These are phyloP conservation scores for Penicillium riverlandense DNA, from an alignment of 495 filamentous ascomycete species.

Conservation along the genomic window DNA sequence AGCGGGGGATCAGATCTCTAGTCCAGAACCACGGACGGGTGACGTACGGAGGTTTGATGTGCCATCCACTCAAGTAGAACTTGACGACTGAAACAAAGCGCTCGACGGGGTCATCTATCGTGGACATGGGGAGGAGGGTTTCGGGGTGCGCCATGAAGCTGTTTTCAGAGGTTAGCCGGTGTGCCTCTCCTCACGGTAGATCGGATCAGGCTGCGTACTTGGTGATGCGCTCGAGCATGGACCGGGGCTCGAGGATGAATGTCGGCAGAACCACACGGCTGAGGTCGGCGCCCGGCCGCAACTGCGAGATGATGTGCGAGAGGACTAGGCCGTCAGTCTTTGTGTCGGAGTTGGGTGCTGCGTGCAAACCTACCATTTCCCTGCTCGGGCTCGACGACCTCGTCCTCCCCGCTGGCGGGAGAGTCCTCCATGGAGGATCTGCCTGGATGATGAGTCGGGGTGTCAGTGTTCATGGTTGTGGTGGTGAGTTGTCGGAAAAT, in stretches of 20 bases:
- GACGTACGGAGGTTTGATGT: conserved; percentile 92
- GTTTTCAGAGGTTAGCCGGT: neutral
- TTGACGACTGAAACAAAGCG: conserved; percentile 93
- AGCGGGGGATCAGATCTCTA: conserved; percentile 7
- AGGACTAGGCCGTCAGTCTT: conserved; percentile 52
- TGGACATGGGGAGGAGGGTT: conserved; percentile 79
- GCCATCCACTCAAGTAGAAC: conserved; percentile 98
- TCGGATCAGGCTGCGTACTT: conserved; percentile 56
- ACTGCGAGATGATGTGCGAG: conserved; percentile 92
- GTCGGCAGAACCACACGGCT: conserved; percentile 92
- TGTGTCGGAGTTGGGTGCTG: neutral
- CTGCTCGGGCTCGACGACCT: conserved; percentile 66
- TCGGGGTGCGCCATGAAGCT: conserved; percentile 99
- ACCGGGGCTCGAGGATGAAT: conserved; percentile 94
- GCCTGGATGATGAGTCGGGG: conserved; percentile 26
- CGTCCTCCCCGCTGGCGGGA: conserved; percentile 53
- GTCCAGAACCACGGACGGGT: conserved; percentile 1
- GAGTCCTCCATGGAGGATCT: conserved; percentile 50
- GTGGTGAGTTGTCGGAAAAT: neutral
- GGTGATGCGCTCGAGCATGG: conserved; percentile 97
- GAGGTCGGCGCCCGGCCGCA: conserved; percentile 90
- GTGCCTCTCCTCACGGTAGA: neutral
- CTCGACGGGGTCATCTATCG: conserved; percentile 82
- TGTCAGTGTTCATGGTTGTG: conserved; percentile 29
- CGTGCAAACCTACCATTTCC: conserved; percentile 42